Percentiles rank a stretch among this genome's conserved stretches.
These are phyloP conservation scores for Odonthalia washingtoniensis DNA, from an alignment of 31 red algal species.

Conservation along the genomic window DNA sequence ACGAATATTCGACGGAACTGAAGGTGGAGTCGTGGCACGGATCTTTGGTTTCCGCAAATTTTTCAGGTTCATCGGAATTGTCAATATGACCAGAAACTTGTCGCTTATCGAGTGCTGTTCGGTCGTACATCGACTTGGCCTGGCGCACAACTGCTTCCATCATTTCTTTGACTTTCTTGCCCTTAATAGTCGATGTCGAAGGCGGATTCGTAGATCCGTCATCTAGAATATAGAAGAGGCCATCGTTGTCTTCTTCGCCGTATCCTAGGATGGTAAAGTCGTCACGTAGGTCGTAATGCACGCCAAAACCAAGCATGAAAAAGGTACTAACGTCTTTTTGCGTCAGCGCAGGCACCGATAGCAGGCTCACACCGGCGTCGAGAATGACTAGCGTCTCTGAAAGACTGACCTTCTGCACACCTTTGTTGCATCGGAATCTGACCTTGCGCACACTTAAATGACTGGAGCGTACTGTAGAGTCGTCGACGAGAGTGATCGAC, in stretches of 20 bases:
- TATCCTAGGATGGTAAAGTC: slow-evolving; percentile 14
- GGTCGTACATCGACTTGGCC: no score
- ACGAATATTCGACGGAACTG: no score
- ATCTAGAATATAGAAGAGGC: slow-evolving; percentile 29
- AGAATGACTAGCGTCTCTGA: neutral
- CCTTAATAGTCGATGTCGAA: no score
- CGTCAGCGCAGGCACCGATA: slow-evolving; percentile 20
- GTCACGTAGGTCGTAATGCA: slow-evolving; percentile 32
- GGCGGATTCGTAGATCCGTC: neutral
- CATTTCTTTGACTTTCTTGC: no score
- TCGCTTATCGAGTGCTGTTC: no score
- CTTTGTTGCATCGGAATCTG: neutral
- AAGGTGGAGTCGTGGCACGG: no score
- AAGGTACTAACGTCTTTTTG: slow-evolving; percentile 7
- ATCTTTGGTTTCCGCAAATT: no score
- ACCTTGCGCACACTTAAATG: slow-evolving; percentile 8
- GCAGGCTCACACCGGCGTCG: slow-evolving; percentile 33
- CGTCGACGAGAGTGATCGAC: slow-evolving; percentile 1
- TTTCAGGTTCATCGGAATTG: no score
- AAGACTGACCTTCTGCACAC: neutral
- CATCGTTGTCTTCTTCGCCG: slow-evolving; percentile 5
- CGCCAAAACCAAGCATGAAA: slow-evolving; percentile 1
- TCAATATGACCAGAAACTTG: no score
- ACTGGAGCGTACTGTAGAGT: slow-evolving; percentile 12
- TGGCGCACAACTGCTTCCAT: no score